These are phyloP conservation scores for Arthrobotrys megalospora DNA, from an alignment of 2,329 filamentous ascomycete species.

Conservation along the genomic window DNA sequence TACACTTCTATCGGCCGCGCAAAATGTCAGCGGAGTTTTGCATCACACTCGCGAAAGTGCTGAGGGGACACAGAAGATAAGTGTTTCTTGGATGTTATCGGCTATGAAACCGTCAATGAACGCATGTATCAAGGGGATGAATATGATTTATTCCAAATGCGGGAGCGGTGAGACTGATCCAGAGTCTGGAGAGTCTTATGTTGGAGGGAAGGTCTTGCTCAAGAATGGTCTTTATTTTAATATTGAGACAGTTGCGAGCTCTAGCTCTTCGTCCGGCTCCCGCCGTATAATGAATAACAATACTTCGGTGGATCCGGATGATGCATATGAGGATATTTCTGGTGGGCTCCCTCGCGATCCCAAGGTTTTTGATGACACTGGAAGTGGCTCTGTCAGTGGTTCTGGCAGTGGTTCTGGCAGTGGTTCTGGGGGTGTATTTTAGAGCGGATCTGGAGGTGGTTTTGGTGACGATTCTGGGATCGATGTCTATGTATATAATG, in stretches of 20 bases:
- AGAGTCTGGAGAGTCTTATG: neutral
- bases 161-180: neutral
- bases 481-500: no score
- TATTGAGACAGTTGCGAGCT: conserved; percentile 1
- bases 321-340: no score
- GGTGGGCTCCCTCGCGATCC: no score
- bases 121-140: neutral
- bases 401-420: no score
- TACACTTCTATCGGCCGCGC: neutral
- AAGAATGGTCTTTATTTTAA: conserved; percentile 21
- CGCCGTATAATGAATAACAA: no score
- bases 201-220: conserved; percentile 25
- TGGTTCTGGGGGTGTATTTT: no score
- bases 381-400: no score
- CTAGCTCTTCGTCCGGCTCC: no score
- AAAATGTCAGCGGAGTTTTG: neutral
- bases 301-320: no score
- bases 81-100: neutral
- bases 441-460: no score
- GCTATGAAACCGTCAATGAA: conserved; percentile 4
- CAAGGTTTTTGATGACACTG: no score
- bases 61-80: conserved; percentile 1
- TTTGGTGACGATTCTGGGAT: no score
- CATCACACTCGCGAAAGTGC: neutral
- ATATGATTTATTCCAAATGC: conserved; percentile 21